Percentiles rank a stretch among this genome's conserved stretches.
Evolutionary conservation across 2,329 filamentous ascomycete species (phyloP).

Genomic region (Podosphaera xanthii): DNA sequence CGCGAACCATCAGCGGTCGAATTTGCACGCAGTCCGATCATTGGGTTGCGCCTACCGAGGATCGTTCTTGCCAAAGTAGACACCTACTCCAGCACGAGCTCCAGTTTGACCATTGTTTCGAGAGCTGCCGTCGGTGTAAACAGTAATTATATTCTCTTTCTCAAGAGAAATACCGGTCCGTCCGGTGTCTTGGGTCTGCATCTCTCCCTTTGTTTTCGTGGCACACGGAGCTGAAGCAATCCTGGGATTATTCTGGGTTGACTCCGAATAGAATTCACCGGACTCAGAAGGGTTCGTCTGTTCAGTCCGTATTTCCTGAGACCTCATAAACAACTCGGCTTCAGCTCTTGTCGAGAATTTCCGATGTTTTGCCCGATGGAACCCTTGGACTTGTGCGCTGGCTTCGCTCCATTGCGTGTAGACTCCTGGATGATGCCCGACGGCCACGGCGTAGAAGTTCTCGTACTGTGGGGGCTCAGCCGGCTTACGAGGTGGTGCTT

Average conservation of each 20-base stretch:
- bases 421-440: conserved; percentile 33
- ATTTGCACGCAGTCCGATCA: background rate
- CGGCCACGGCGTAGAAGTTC: conserved; percentile 37
- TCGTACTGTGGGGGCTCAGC: conserved; percentile 10
- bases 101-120: conserved; percentile 31
- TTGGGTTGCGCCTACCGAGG: conserved; percentile 20
- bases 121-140: conserved; percentile 43
- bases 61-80: conserved; percentile 37
- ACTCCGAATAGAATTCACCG: conserved; percentile 4
- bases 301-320: conserved; percentile 13
- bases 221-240: background rate
- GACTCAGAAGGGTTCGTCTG: conserved; percentile 18
- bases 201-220: conserved; percentile 4
- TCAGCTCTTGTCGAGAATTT: conserved; percentile 45
- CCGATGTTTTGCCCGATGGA: conserved; percentile 46
- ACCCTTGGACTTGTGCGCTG: conserved; percentile 49
- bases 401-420: conserved; percentile 46
- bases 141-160: conserved; percentile 14
- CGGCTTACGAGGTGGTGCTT: conserved; percentile 16
- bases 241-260: background rate
- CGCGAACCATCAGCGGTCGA: background rate
- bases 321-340: conserved; percentile 53
- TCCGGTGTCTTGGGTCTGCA: background rate
- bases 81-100: conserved; percentile 37
- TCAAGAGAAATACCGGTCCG: background rate